Conservation (phyloP, 176 grass and related monocot genomes). For the Leersia perrieri region DNA sequence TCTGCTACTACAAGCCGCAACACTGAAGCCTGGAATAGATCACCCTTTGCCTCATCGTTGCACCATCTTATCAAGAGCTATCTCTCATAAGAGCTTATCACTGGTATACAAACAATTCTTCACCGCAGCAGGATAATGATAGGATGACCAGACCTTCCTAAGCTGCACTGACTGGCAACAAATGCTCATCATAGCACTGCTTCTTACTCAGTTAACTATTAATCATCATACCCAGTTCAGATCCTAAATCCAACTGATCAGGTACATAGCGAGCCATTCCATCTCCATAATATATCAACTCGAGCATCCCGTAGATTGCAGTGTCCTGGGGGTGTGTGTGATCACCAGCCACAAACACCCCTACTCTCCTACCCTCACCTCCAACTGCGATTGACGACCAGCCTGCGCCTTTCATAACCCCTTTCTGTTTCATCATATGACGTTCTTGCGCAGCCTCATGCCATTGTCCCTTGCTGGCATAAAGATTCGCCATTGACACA, state of each 20-base stretch:
- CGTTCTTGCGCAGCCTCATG: slow-evolving; percentile 52
- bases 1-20: not conserved
- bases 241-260: slow-evolving; percentile 27
- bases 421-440: slow-evolving; percentile 57
- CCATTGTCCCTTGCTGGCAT: slow-evolving; percentile 60
- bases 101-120: not conserved
- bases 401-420: slow-evolving; percentile 58
- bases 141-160: not conserved
- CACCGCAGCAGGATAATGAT: not conserved
- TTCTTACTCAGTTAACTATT: slow-evolving; percentile 25
- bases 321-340: slow-evolving; percentile 37
- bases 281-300: slow-evolving; percentile 33
- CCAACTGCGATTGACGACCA: slow-evolving; percentile 63
- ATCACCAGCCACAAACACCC: slow-evolving; percentile 58
- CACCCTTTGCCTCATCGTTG: not conserved
- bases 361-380: slow-evolving; percentile 27
- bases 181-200: slow-evolving; percentile 9
- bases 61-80: not conserved
- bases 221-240: slow-evolving; percentile 19
- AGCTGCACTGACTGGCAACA: not conserved
- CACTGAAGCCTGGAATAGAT: not conserved
- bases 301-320: slow-evolving; percentile 49
- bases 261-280: slow-evolving; percentile 18
- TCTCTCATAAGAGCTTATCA: not conserved
- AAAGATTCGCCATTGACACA: slow-evolving; percentile 66